Evolutionary conservation across 768 basidiomycete genomes (phyloP).

Genomic region (Lactarius vividus): DNA sequence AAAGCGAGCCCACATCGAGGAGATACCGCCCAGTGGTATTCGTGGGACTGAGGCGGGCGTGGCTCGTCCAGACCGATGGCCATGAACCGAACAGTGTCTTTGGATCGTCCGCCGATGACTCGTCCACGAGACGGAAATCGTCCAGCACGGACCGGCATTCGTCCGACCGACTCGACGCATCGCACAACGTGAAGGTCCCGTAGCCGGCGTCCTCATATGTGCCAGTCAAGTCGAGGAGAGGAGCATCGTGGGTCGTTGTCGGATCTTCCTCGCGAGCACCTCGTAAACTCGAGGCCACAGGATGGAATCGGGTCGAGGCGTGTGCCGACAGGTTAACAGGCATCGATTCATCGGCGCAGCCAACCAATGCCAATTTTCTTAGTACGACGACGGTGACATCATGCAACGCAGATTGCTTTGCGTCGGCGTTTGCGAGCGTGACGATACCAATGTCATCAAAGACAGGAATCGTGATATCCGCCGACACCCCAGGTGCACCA

Average conservation of each 20-base stretch:
- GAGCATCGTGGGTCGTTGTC: too few relatives aligned
- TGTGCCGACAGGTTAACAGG: neutral
- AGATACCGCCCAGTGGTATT: neutral
- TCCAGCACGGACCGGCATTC: constrained; percentile 11
- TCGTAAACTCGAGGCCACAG: neutral
- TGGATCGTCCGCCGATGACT: neutral
- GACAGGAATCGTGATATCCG: constrained; percentile 37
- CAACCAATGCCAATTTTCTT: neutral
- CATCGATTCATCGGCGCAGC: neutral
- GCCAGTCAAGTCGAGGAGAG: constrained; percentile 9
- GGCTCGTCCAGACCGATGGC: neutral
- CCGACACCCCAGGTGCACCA: constrained; percentile 36
- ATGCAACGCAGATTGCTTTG: neutral
- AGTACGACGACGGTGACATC: neutral
- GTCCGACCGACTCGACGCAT: constrained; percentile 3
- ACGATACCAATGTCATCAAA: constrained; percentile 38
- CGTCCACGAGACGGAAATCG: constrained; percentile 7
- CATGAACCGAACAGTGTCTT: constrained; percentile 4
- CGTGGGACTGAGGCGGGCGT: neutral
- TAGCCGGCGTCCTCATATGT: constrained; percentile 11
- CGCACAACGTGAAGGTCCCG: constrained; percentile 8
- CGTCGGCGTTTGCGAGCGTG: constrained; percentile 29
- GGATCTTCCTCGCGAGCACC: neutral
- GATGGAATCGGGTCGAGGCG: neutral
- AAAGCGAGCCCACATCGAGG: neutral